Evolutionary conservation across 208 protist species (phyloP).

Genomic region (Crithidia sp.): DNA sequence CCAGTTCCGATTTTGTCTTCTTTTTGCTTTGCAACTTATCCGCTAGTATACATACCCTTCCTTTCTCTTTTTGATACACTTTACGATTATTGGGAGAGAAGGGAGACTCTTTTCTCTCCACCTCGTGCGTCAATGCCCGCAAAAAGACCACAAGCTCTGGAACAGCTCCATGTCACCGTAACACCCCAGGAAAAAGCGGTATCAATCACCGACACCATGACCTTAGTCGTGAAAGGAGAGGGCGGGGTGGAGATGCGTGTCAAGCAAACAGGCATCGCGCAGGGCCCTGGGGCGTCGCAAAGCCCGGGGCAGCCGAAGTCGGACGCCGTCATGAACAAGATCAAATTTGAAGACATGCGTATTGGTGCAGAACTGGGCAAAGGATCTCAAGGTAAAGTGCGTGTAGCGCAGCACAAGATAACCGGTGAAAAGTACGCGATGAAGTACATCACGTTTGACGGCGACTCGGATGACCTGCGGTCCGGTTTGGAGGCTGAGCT

Average conservation of each 20-base stretch:
- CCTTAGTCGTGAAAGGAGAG: conserved; percentile 88
- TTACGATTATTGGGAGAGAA: too few species aligned
- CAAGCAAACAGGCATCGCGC: conserved; percentile 84
- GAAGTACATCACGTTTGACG: conserved; percentile 85
- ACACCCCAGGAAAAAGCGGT: conserved; percentile 69
- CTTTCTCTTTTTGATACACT: too few species aligned
- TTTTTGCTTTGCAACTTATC: too few species aligned
- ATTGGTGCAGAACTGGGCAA: conserved; percentile 82
- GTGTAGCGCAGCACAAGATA: conserved; percentile 74
- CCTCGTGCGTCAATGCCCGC: conserved; percentile 58
- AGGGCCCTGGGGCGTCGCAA: conserved; percentile 29
- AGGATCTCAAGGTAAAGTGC: conserved; percentile 89
- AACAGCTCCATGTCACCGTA: conserved; percentile 69
- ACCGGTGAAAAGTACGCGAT: conserved; percentile 85
- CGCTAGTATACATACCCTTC: too few species aligned
- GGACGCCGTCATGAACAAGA: conserved; percentile 75
- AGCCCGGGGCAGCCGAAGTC: conserved; percentile 21
- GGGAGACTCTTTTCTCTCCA: neutral
- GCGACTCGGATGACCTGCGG: conserved; percentile 76
- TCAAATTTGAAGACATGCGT: conserved; percentile 87
- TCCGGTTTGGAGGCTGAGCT: conserved; percentile 78
- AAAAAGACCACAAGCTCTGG: conserved; percentile 73
- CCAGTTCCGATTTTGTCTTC: too few species aligned
- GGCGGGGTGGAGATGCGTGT: conserved; percentile 86
- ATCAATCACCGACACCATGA: conserved; percentile 92